These are phyloP conservation scores for Cicer pinnatifidum DNA, from an alignment of 306 rosid genomes.

Conservation along the genomic window DNA sequence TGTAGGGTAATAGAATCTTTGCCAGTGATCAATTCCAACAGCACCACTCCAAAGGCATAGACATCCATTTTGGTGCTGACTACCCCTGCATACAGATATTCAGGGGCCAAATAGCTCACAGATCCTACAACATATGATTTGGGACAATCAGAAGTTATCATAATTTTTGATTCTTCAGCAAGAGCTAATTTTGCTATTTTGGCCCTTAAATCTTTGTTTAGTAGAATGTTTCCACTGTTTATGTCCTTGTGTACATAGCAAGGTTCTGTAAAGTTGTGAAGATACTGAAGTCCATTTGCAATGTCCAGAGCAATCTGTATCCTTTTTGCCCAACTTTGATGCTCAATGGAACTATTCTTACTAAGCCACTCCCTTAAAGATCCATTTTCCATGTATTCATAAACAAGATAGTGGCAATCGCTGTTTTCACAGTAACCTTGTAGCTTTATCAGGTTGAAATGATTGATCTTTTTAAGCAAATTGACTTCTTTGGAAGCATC, in stretches of 20 bases:
- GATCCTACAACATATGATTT: conserved; percentile 20
- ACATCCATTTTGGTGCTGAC: conserved; percentile 56
- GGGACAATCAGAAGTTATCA: conserved; percentile 42
- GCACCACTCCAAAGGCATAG: conserved; percentile 65
- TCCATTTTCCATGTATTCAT: conserved; percentile 73
- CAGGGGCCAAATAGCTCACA: conserved; percentile 10
- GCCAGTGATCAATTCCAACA: conserved; percentile 66
- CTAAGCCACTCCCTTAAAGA: conserved; percentile 71
- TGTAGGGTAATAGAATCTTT: conserved; percentile 49
- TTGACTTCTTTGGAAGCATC: conserved; percentile 64
- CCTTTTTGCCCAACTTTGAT: conserved; percentile 58
- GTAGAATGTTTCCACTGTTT: conserved; percentile 58
- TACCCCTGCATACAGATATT: not conserved
- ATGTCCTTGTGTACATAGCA: conserved; percentile 66
- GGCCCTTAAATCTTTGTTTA: conserved; percentile 60
- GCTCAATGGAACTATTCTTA: conserved; percentile 41
- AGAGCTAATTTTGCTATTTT: conserved; percentile 67
- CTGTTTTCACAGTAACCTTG: conserved; percentile 62
- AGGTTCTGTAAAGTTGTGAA: conserved; percentile 77
- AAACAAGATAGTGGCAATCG: conserved; percentile 55
- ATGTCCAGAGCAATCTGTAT: conserved; percentile 76
- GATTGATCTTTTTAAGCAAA: conserved; percentile 64
- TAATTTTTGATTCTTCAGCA: conserved; percentile 51
- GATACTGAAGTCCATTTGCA: conserved; percentile 82
- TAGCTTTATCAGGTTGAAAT: conserved; percentile 68